These are phyloP conservation scores for Aspergillus kassunensis DNA, from an alignment of 495 filamentous ascomycete species.

Conservation along the genomic window DNA sequence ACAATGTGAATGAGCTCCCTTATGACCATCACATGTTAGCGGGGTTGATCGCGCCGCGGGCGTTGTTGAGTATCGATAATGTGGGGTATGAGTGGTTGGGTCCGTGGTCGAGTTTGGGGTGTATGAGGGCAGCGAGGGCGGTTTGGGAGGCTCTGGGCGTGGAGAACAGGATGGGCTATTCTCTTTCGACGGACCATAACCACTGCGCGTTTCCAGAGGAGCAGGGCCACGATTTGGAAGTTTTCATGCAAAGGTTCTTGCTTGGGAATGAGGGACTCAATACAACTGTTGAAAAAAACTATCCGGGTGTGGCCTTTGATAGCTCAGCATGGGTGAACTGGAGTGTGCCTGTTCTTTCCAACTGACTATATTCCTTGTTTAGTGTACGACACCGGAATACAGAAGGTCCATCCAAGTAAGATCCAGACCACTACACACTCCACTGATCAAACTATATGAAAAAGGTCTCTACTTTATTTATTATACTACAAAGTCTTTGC, in stretches of 20 bases:
- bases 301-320: slow-evolving; percentile 3
- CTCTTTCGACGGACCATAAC: neutral
- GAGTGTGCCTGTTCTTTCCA: slow-evolving; percentile 1
- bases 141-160: slow-evolving; percentile 5
- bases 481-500: too few species aligned
- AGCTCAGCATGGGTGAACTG: slow-evolving; percentile 1
- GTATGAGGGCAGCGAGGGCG: slow-evolving; percentile 5
- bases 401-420: too few species aligned
- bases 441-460: too few species aligned
- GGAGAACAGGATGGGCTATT: slow-evolving; percentile 9
- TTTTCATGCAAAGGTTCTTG: slow-evolving; percentile 5
- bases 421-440: too few species aligned
- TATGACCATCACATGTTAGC: slow-evolving; percentile 14
- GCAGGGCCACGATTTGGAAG: slow-evolving; percentile 1
- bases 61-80: slow-evolving; percentile 9
- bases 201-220: slow-evolving; percentile 7
- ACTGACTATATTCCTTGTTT: too few species aligned
- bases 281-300: neutral
- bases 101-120: slow-evolving; percentile 5
- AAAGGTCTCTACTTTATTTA: too few species aligned
- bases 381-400: too few species aligned
- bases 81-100: slow-evolving; percentile 13
- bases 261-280: neutral
- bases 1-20: neutral
- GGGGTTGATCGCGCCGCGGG: slow-evolving; percentile 5